Conservation (phyloP, 2,329 filamentous ascomycete genomes). For the Ceratocystis alfenasii region DNA sequence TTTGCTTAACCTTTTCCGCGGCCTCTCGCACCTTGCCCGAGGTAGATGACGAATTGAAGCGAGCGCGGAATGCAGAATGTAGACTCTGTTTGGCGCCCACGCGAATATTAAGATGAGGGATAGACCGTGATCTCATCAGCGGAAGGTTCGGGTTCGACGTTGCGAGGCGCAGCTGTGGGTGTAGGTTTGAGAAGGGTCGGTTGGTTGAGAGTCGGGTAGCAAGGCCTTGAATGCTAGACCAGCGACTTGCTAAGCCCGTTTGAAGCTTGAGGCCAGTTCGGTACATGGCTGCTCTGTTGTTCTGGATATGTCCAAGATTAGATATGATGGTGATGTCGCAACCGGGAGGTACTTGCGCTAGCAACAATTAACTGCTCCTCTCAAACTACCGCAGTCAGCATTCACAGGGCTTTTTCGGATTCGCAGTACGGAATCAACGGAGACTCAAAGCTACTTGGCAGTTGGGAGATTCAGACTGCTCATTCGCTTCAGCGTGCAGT, state of each 20-base stretch:
- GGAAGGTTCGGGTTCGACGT: background rate
- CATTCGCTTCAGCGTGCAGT: too few relatives aligned
- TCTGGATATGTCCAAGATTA: background rate
- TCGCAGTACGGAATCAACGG: background rate
- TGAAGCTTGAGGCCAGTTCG: slow-evolving; percentile 11
- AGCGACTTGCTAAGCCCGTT: background rate
- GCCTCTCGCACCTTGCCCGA: slow-evolving; percentile 15
- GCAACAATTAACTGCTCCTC: background rate
- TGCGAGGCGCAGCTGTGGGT: background rate
- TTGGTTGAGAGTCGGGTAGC: background rate
- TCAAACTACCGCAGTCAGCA: too few relatives aligned
- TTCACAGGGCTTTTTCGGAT: background rate
- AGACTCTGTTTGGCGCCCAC: background rate
- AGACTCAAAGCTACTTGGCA: background rate
- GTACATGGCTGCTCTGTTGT: slow-evolving; percentile 1
- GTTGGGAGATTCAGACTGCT: too few relatives aligned
- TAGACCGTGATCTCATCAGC: background rate
- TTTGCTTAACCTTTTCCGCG: slow-evolving; percentile 17
- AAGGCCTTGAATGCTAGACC: slow-evolving; percentile 6
- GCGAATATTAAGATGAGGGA: background rate
- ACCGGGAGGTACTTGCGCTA: background rate
- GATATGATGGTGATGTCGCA: background rate
- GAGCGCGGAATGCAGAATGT: background rate
- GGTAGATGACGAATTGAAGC: slow-evolving; percentile 15
- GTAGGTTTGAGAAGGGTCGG: slow-evolving; percentile 6